Percentiles rank a stretch among this genome's conserved stretches.
phyloP scores from a whole-genome alignment of 176 grass and related monocot genomes.

The Bromus sterilis region DNA sequence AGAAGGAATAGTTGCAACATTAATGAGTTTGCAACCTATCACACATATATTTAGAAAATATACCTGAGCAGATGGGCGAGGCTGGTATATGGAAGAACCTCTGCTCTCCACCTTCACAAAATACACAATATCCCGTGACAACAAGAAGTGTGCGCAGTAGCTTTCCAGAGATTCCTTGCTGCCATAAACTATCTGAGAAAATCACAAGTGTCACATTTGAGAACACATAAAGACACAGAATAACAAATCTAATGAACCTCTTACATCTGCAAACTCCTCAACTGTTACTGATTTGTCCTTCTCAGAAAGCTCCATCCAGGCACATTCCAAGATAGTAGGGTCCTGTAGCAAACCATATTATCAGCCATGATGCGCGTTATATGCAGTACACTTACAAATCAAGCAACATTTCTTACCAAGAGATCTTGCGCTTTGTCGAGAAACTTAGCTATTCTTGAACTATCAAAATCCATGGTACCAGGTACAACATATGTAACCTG shows the following conservation, averaged over 20 bases:
- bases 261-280: constrained; percentile 85
- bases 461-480: constrained; percentile 62
- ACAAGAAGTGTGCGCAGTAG: constrained; percentile 83
- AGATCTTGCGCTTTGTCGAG: constrained; percentile 65
- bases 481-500: constrained; percentile 87
- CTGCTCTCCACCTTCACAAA: constrained; percentile 60
- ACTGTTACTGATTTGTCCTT: constrained; percentile 77
- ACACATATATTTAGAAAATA: constrained; percentile 29
- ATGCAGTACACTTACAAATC: neutral
- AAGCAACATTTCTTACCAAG: constrained; percentile 47
- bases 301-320: constrained; percentile 90
- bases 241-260: neutral
- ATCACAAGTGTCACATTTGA: constrained; percentile 5
- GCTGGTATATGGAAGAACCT: constrained; percentile 74
- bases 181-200: constrained; percentile 83
- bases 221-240: neutral
- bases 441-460: constrained; percentile 73
- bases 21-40: neutral
- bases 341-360: constrained; percentile 43
- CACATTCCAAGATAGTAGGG: constrained; percentile 76
- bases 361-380: neutral
- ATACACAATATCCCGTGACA: constrained; percentile 92
- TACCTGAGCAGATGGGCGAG: constrained; percentile 74
- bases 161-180: constrained; percentile 77
- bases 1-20: neutral